phyloP scores from a whole-genome alignment of 371 early-diverging fungal genomes.

The Syncephalastrum contaminatum region DNA sequence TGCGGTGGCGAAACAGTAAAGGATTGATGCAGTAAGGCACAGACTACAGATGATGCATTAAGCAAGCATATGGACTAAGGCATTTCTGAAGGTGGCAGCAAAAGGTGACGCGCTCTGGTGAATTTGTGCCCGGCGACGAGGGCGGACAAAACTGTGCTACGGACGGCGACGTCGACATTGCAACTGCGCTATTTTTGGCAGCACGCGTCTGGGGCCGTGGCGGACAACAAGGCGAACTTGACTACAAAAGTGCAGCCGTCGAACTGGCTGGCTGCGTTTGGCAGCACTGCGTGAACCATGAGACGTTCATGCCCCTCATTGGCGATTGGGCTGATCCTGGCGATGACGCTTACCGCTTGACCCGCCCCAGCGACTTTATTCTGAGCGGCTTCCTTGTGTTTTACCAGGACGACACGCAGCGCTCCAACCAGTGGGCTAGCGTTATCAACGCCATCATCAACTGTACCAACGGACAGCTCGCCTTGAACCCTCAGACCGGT shows the following conservation, averaged over 20 bases:
- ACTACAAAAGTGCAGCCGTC: slow-evolving; percentile 48
- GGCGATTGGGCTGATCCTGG: slow-evolving; percentile 66
- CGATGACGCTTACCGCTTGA: slow-evolving; percentile 53
- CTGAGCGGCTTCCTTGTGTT: slow-evolving; percentile 58
- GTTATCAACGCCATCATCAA: slow-evolving; percentile 52
- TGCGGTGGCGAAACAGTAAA: slow-evolving; percentile 50
- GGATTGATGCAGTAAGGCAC: slow-evolving; percentile 53
- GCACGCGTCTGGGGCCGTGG: slow-evolving; percentile 57
- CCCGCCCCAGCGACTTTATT: slow-evolving; percentile 63
- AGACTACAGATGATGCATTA: background rate
- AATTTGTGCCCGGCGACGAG: slow-evolving; percentile 47
- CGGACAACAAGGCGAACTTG: slow-evolving; percentile 45
- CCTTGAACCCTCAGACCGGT: slow-evolving; percentile 54
- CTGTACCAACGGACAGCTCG: slow-evolving; percentile 39
- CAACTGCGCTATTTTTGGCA: slow-evolving; percentile 58
- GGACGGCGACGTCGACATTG: slow-evolving; percentile 65
- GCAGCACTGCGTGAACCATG: slow-evolving; percentile 55
- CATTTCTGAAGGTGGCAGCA: slow-evolving; percentile 52
- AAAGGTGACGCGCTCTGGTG: slow-evolving; percentile 27
- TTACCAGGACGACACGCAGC: slow-evolving; percentile 55
- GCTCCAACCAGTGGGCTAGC: slow-evolving; percentile 51
- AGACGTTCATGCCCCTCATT: slow-evolving; percentile 55
- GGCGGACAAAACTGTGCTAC: slow-evolving; percentile 61
- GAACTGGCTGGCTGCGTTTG: slow-evolving; percentile 49
- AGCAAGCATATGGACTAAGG: background rate